phyloP scores from a whole-genome alignment of 352 stramenopile genomes.

The Globisporangium camurandrum region DNA sequence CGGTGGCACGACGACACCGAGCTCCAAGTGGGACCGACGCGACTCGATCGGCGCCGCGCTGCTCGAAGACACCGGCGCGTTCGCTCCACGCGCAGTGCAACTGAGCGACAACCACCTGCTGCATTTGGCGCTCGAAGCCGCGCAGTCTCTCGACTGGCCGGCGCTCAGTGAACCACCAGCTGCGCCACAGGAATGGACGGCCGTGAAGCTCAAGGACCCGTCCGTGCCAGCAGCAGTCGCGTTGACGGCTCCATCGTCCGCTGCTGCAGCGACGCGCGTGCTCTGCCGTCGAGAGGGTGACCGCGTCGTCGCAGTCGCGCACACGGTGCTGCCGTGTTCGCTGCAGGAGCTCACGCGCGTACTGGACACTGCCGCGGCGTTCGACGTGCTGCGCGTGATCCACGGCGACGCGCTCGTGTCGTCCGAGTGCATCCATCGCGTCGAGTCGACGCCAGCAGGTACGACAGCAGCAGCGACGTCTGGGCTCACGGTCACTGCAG shows the following conservation, averaged over 20 bases:
- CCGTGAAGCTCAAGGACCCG: constrained; percentile 3
- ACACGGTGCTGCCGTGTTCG: constrained; percentile 7
- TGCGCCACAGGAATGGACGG: background rate
- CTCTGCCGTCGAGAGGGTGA: constrained; percentile 1
- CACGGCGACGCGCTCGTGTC: constrained; percentile 7
- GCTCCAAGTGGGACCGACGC: too few relatives aligned
- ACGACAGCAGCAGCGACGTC: background rate
- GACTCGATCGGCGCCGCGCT: too few relatives aligned
- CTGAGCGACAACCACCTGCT: constrained; percentile 32
- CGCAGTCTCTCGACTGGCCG: constrained; percentile 24
- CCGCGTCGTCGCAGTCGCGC: constrained; percentile 1
- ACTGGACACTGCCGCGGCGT: constrained; percentile 1
- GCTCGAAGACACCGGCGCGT: too few relatives aligned
- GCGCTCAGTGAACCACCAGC: constrained; percentile 12
- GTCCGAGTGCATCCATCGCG: constrained; percentile 2
- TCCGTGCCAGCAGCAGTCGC: background rate
- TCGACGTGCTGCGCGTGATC: constrained; percentile 2
- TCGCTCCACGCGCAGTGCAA: constrained; percentile 15
- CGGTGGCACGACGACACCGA: too few relatives aligned
- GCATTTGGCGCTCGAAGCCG: constrained; percentile 21
- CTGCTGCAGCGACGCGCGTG: background rate
- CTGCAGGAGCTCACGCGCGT: constrained; percentile 3
- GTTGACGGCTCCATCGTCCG: background rate
- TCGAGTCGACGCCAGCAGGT: background rate
- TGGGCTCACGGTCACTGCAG: constrained; percentile 5